Evolutionary conservation across 2,329 filamentous ascomycete species (phyloP).

Genomic region (Lojkania enalia): DNA sequence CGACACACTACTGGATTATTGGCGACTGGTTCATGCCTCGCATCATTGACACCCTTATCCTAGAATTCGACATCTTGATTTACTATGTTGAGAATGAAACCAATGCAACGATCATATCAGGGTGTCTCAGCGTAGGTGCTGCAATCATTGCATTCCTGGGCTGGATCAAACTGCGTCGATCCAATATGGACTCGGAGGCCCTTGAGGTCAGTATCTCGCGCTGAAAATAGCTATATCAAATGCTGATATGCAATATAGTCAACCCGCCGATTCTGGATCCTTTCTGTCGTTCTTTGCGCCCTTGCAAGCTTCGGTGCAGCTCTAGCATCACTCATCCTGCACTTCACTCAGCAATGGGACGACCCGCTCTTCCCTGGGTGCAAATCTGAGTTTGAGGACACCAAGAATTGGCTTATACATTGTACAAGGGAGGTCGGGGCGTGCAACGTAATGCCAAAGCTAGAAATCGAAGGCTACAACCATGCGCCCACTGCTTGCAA

Average conservation of each 20-base stretch:
- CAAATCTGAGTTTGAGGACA: conserved; percentile 17
- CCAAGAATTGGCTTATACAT: conserved; percentile 25
- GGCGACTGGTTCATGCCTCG: conserved; percentile 31
- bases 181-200: conserved; percentile 28
- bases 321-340: conserved; percentile 27
- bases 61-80: conserved; percentile 33
- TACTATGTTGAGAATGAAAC: conserved; percentile 29
- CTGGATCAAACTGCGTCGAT: conserved; percentile 27
- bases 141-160: conserved; percentile 29
- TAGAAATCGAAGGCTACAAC: conserved; percentile 10
- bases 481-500: conserved; percentile 32
- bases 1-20: conserved; percentile 35
- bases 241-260: conserved; percentile 21
- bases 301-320: conserved; percentile 20
- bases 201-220: conserved; percentile 21
- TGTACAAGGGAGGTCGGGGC: conserved; percentile 29
- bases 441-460: conserved; percentile 27
- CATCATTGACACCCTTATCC: conserved; percentile 13
- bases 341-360: conserved; percentile 30
- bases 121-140: conserved; percentile 29
- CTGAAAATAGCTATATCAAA: not conserved
- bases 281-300: conserved; percentile 24
- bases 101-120: conserved; percentile 32
- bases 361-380: conserved; percentile 26
- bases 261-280: conserved; percentile 32